phyloP scores from a whole-genome alignment of 129 eudicot genomes.

The Sambucus nigra region DNA sequence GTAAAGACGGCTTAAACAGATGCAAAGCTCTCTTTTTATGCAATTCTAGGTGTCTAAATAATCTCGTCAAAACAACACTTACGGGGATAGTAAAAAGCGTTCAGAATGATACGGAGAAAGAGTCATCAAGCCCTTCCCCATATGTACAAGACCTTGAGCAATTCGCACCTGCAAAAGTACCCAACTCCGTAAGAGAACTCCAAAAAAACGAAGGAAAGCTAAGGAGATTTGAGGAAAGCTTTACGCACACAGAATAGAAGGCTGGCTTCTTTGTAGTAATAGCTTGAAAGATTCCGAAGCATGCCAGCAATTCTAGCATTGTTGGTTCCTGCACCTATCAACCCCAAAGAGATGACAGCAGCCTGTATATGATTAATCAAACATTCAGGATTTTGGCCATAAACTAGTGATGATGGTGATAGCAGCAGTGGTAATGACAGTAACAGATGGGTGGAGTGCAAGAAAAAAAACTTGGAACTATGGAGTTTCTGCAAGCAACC shows the following conservation, averaged over 20 bases:
- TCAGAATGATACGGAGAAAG: constrained; percentile 95
- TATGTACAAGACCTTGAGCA: constrained; percentile 95
- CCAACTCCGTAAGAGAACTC: background rate
- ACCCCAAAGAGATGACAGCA: constrained; percentile 82
- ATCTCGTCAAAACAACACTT: constrained; percentile 17
- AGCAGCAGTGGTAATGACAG: background rate
- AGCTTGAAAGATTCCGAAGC: constrained; percentile 97
- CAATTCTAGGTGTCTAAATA: background rate
- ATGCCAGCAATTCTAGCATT: constrained; percentile 98
- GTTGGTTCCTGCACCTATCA: constrained; percentile 98
- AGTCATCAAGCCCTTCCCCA: constrained; percentile 92
- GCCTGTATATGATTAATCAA: constrained; percentile 38
- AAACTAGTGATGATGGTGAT: background rate
- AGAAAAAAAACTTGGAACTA: too few species aligned
- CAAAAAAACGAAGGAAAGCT: background rate
- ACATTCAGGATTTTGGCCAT: background rate
- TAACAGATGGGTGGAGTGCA: too few species aligned
- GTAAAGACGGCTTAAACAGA: too few species aligned
- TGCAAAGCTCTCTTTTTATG: too few species aligned
- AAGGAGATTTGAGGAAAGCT: background rate
- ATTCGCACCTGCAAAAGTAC: constrained; percentile 65
- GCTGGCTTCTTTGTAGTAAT: constrained; percentile 95
- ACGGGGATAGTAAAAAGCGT: constrained; percentile 90
- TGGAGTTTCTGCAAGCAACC: too few species aligned
- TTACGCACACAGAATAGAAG: constrained; percentile 91